Base-by-base conservation (phyloP, 2,329 filamentous ascomycete species). In the Ceratocystis albifundus region DNA sequence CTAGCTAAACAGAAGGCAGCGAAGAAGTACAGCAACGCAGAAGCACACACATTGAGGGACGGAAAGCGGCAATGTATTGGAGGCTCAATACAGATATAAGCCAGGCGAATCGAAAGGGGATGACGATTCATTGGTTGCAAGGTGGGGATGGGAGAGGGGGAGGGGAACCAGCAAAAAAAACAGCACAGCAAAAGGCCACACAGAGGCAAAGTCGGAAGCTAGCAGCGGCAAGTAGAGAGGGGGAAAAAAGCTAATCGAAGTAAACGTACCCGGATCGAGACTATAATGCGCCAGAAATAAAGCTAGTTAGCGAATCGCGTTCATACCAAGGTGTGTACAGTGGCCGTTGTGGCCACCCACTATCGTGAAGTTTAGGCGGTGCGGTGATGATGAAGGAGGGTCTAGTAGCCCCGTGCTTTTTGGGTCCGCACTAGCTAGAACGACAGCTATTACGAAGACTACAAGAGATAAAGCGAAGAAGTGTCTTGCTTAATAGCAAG, bases 261-360 rank as follows among this genome's bases (percentile, higher is more conserved):
- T 22, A 62, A 50, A 84, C 82, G 76, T 79, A 87, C 84, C 84
- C 84, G 76, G 84, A 86, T 82, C 85, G 82, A 85, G 84, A 86
- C 84, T 87, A 68, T 20, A 41, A 65, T 57, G 61, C 22, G 69
- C 69, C 68, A 71, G 71, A 70, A 66, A 69, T n/a, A 62, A 30
- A 41, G 17, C 30, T 12, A 22, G 46, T 67, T 67, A 67, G 66
- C 30, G 45, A 55, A 20, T 44, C 10, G 25, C 36, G 22, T 17
- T 46, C 44, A 32, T 59, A 53, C 48, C 3, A 53, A 10, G 53
- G 1, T 20, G 28, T 32, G 28, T n/a, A 4, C 53, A 17, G 53
- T n/a, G 22, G 17, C 25, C 2, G 36, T 32, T 32, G 53, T 48
- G 15, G 28, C 53, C 53, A 59, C 20, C 53, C 53, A 59, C 20